phyloP scores from a whole-genome alignment of 2,329 filamentous ascomycete species.

The Chaetoscypha palmicola region DNA sequence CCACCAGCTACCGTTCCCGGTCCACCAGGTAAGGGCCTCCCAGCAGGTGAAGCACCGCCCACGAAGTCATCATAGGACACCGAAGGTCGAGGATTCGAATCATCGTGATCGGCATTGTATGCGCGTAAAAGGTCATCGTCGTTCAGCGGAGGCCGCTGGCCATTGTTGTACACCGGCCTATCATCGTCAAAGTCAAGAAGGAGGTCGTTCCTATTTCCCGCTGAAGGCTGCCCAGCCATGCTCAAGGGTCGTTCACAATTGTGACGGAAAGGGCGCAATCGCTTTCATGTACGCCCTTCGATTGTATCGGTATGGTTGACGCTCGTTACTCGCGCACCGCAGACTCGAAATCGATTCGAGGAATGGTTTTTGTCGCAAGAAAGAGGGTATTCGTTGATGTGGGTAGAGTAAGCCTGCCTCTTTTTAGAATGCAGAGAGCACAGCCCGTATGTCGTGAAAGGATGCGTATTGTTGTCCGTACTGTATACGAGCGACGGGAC shows the following conservation, averaged over 20 bases:
- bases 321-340: not conserved
- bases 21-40: slow-evolving; percentile 34
- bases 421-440: slow-evolving; percentile 4
- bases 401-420: slow-evolving; percentile 6
- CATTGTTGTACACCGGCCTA: slow-evolving; percentile 64
- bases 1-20: slow-evolving; percentile 23
- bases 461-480: slow-evolving; percentile 2
- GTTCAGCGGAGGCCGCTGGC: slow-evolving; percentile 69
- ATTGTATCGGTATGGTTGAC: not conserved
- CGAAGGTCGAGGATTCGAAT: slow-evolving; percentile 65
- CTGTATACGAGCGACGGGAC: slow-evolving; percentile 1
- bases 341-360: not conserved
- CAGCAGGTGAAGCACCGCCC: slow-evolving; percentile 51
- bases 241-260: slow-evolving; percentile 32
- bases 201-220: slow-evolving; percentile 46
- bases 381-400: not conserved
- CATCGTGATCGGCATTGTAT: slow-evolving; percentile 57
- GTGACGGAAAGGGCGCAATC: slow-evolving; percentile 17
- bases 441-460: slow-evolving; percentile 3
- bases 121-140: slow-evolving; percentile 74
- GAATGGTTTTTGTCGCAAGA: slow-evolving; percentile 1
- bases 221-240: slow-evolving; percentile 55
- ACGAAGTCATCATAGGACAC: slow-evolving; percentile 95
- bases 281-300: slow-evolving; percentile 15
- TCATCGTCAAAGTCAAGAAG: slow-evolving; percentile 69